phyloP scores from a whole-genome alignment of 345 rosid genomes.

The Eucalyptus globulus region DNA sequence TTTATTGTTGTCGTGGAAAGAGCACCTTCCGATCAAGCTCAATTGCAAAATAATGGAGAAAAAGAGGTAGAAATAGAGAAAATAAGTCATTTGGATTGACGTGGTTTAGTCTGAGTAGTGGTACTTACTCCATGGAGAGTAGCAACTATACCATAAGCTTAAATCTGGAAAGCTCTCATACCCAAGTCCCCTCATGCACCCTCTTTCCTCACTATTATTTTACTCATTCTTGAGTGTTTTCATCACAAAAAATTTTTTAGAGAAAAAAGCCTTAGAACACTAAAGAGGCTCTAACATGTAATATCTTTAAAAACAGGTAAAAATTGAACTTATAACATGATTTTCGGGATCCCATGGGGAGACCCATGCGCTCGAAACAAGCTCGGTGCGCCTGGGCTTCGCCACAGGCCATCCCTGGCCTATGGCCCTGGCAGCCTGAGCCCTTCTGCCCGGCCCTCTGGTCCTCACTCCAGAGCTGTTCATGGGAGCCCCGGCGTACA shows the following conservation, averaged over 20 bases:
- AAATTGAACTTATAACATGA: neutral
- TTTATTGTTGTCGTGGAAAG: neutral
- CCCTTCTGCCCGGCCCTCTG: neutral
- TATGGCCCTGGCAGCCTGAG: neutral
- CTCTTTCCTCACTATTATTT: neutral
- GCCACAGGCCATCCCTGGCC: neutral
- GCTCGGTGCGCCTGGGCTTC: neutral
- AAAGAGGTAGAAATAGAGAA: neutral
- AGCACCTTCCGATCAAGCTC: neutral
- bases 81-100: neutral
- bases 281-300: neutral
- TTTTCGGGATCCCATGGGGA: neutral
- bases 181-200: neutral
- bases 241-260: fast-evolving
- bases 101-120: neutral
- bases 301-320: neutral
- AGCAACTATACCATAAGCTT: neutral
- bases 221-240: neutral
- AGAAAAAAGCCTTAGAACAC: neutral
- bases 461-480: neutral
- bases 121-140: neutral
- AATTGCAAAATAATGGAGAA: neutral
- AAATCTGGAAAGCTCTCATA: neutral
- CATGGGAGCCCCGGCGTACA: neutral
- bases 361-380: neutral